Evolutionary conservation across 2,329 filamentous ascomycete genomes (phyloP).

Genomic region (Fusarium aywerte): DNA sequence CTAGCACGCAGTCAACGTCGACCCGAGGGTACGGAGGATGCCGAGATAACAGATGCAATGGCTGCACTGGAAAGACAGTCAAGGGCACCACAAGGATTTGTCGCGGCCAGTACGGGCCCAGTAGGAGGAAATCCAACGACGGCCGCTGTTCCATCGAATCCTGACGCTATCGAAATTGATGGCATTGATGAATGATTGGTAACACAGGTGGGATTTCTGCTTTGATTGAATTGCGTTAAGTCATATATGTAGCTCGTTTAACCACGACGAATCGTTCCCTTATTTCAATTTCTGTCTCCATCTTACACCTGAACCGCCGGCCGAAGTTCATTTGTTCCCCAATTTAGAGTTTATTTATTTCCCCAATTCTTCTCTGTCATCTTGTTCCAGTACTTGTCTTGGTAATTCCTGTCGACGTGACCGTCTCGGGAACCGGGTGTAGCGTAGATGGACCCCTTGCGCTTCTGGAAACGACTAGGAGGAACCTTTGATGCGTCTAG

Average conservation of each 20-base stretch:
- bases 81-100: conserved; percentile 89
- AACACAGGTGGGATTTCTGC: conserved; percentile 15
- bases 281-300: conserved; percentile 12
- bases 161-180: conserved; percentile 87
- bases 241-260: conserved; percentile 37
- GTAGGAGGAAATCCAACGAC: conserved; percentile 61
- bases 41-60: conserved; percentile 81
- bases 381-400: conserved; percentile 70
- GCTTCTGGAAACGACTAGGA: conserved; percentile 75
- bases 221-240: conserved; percentile 31
- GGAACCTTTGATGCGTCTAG: conserved; percentile 73
- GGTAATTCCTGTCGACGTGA: conserved; percentile 69
- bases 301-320: conserved; percentile 21
- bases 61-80: conserved; percentile 87
- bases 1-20: conserved; percentile 82
- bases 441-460: conserved; percentile 74
- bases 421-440: conserved; percentile 73
- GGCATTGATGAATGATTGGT: conserved; percentile 69
- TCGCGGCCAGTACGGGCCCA: conserved; percentile 82
- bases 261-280: conserved; percentile 27
- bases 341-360: conserved; percentile 46
- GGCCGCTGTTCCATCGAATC: conserved; percentile 70
- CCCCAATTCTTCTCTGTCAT: conserved; percentile 62
- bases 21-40: conserved; percentile 55
- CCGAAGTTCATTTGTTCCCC: not conserved